Evolutionary conservation across 1,139 yeast species (phyloP), one percentile per base, ranked within the genome.

Genomic region (Saccharomycopsis crataegensis): DNA sequence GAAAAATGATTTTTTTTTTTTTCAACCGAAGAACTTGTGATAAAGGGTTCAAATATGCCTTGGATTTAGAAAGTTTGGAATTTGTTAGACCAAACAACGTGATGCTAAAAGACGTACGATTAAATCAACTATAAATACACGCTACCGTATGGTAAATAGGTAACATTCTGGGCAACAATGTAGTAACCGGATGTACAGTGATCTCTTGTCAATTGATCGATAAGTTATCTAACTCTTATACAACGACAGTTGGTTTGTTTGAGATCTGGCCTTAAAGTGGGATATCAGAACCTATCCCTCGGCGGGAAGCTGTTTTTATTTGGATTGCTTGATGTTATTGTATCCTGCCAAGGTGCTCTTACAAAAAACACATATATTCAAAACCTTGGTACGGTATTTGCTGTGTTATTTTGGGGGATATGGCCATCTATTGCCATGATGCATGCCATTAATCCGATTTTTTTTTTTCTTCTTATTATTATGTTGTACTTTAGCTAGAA

Each of bases 41-140:
- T 16, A 40, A 40, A 40, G 43, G 43, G 14, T 40, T 40, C 5
- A 8, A 40, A 16, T 3, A n/a, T 16, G 43, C 17, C 9, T 16
- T 7, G 9, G 43, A 40, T 3, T n/a, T 17, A n/a, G 22, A 40
- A 40, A 8, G 43, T 11, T 16, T 40, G 9, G 43, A 40, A 17
- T 43, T 74, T n/a, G 75, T 66, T 59, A 38, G 64, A 65, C 17
- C 69, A 72, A 44, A 66, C 63, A 55, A 67, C 59, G 56, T 62
- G 78, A 9, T 65, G 74, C n/a, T 60, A 78, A 53, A 83, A 82
- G 61, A 78, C n/a, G n/a, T n/a, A n/a, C n/a, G n/a, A n/a, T n/a
- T n/a, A n/a, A n/a, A n/a, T n/a, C n/a, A n/a, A n/a, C n/a, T n/a
- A n/a, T n/a, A n/a, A n/a, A n/a, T n/a, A n/a, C n/a, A n/a, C n/a